Base-by-base conservation (phyloP, 192 early-diverging fungal genomes). In the Irineochytrium annulatum region DNA sequence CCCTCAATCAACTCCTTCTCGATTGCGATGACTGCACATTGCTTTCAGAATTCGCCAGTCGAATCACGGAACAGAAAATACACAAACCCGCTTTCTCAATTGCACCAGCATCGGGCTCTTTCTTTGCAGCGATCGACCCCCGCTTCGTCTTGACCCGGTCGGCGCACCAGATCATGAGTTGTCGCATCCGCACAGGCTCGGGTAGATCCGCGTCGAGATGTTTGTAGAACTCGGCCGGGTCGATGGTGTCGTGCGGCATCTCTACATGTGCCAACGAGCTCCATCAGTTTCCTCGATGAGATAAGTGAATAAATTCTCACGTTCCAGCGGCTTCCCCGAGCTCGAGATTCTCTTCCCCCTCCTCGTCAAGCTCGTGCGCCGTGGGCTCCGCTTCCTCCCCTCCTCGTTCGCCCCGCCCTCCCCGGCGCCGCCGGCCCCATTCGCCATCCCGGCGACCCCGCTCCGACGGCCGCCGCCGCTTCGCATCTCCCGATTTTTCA, bases 161-260 rank as follows among this genome's bases (percentile, higher is more conserved):
- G 0, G 82, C 79, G 52, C 85, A 85, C 88, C 88, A 90, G 13
- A 78, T 62, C 1, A 90, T 58, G 39, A 90, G 74, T 65, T 90
- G 85, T 0, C 82, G 76, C 66, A 90, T 74, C 0, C 80, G 78
- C 0, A 81, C 63, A 3, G 86, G 86, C 54, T 84, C 86, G 0
- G 81, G 77, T 55, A 81, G 65, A 8, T 88, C 86, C 1, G 77
- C 73, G 62, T 86, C 81, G 19, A 90, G 81, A 56, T 84, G 86
- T 20, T 80, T 70, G 71, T 84, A 88, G 60, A 80, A 87, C 49
- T 87, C 82, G 1, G 59, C 39, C 3, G 81, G 37, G 13, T 67
- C 57, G 24, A 90, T 77, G 2, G 75, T 72, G 28, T 69, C 75
- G 65, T 87, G 88, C 6, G 86, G 86, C 24, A 78, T 61, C 0